Conservation (phyloP, 345 rosid genomes). For the Lumnitzera racemosa region DNA sequence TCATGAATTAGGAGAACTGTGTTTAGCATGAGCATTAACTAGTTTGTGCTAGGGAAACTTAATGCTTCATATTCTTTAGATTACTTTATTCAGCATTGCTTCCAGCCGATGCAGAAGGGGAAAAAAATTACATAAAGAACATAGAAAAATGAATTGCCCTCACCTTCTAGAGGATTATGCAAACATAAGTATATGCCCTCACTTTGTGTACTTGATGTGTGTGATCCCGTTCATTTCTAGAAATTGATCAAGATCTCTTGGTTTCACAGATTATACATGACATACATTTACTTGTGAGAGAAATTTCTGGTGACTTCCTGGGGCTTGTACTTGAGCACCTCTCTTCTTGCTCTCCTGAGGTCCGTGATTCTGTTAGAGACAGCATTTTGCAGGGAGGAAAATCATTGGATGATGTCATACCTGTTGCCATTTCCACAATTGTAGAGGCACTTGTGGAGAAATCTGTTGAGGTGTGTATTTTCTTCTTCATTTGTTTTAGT, state of each 20-base stretch:
- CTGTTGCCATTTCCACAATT: slow-evolving; percentile 44
- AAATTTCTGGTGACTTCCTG: slow-evolving; percentile 61
- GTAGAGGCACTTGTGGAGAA: slow-evolving; percentile 65
- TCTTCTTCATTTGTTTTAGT: background rate
- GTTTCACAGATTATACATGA: slow-evolving; percentile 84
- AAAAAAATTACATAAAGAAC: no score
- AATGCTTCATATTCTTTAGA: no score
- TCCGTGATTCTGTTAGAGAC: slow-evolving; percentile 57
- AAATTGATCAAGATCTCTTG: slow-evolving; percentile 16
- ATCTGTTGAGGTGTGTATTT: slow-evolving; percentile 66
- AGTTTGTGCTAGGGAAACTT: no score
- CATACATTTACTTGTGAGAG: slow-evolving; percentile 50
- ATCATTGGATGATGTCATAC: slow-evolving; percentile 46
- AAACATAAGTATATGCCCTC: no score
- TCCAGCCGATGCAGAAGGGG: background rate
- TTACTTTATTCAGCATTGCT: background rate
- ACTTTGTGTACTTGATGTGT: background rate
- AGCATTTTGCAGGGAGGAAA: slow-evolving; percentile 73
- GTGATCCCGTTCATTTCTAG: background rate
- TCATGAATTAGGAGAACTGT: background rate
- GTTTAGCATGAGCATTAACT: background rate
- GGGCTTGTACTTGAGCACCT: slow-evolving; percentile 47
- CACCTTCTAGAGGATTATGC: no score
- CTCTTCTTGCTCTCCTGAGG: slow-evolving; percentile 64
- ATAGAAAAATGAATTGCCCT: no score